phyloP scores from a whole-genome alignment of 495 filamentous ascomycete genomes.

The Aspergillus homomorphus region DNA sequence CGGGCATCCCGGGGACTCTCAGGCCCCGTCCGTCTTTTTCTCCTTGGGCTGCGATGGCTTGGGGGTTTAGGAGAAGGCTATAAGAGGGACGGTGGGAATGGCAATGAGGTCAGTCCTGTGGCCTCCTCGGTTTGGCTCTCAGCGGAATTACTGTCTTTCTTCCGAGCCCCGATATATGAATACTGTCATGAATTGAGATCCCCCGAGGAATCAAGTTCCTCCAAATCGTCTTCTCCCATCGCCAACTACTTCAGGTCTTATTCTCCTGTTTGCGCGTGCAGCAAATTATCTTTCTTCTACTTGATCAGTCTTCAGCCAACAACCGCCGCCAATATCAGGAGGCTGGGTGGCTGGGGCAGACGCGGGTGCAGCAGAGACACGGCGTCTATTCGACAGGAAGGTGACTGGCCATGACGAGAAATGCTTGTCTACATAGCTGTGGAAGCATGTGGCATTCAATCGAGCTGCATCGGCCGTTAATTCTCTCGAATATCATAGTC shows the following conservation, averaged over 20 bases:
- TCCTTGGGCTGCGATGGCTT: constrained; percentile 7
- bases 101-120: neutral
- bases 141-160: neutral
- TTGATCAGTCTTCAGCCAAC: neutral
- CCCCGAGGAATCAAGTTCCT: neutral
- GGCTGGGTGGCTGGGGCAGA: constrained; percentile 43
- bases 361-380: constrained; percentile 19
- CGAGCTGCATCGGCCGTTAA: neutral
- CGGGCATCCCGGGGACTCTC: constrained; percentile 12
- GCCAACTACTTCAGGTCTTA: neutral
- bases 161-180: neutral
- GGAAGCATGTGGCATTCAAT: constrained; percentile 1
- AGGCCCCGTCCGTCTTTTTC: constrained; percentile 3
- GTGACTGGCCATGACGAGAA: constrained; percentile 3
- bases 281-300: neutral
- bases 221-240: neutral
- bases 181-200: neutral
- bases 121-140: neutral
- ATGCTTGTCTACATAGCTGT: constrained; percentile 14
- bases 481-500: neutral
- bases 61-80: constrained; percentile 10
- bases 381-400: constrained; percentile 20
- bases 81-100: constrained; percentile 9
- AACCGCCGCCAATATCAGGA: constrained; percentile 17
- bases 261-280: neutral